Conservation (phyloP, 2,329 filamentous ascomycete genomes). For the Pseudovirgaria hyperparasitica region DNA sequence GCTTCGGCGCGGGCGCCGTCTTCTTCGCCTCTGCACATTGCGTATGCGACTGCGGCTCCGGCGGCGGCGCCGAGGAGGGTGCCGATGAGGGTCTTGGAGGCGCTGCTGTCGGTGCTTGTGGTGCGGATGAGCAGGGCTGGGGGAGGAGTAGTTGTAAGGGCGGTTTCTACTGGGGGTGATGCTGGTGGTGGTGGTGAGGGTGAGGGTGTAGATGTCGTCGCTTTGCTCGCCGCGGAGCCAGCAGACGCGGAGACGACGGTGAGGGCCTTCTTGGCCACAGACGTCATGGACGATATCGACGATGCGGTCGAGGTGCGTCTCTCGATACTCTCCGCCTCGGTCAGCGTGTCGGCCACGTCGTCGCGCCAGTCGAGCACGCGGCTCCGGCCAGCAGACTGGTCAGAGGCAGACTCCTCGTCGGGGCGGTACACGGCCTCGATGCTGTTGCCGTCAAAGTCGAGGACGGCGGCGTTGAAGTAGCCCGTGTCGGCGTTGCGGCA, state of each 20-base stretch:
- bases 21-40: constrained; percentile 50
- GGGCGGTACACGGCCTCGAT: constrained; percentile 61
- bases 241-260: constrained; percentile 10
- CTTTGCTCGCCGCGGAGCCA: constrained; percentile 11
- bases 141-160: constrained; percentile 9
- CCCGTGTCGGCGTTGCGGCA: constrained; percentile 39
- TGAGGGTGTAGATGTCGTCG: too few relatives aligned
- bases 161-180: constrained; percentile 18
- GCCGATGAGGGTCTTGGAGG: constrained; percentile 55
- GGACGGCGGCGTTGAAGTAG: constrained; percentile 51
- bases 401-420: too few relatives aligned
- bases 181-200: too few relatives aligned
- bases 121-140: constrained; percentile 12
- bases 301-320: too few relatives aligned
- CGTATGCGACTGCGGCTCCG: constrained; percentile 64
- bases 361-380: constrained; percentile 31
- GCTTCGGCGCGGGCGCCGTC: constrained; percentile 31
- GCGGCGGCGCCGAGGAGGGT: constrained; percentile 69
- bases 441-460: constrained; percentile 73
- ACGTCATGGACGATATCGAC: constrained; percentile 16
- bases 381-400: too few relatives aligned
- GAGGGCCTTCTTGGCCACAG: constrained; percentile 12
- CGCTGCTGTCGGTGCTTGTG: constrained; percentile 30
- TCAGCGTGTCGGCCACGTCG: constrained; percentile 17
- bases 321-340: constrained; percentile 18